These are phyloP conservation scores for Leonotis leonurus DNA, from an alignment of 257 asterid species.

Conservation along the genomic window DNA sequence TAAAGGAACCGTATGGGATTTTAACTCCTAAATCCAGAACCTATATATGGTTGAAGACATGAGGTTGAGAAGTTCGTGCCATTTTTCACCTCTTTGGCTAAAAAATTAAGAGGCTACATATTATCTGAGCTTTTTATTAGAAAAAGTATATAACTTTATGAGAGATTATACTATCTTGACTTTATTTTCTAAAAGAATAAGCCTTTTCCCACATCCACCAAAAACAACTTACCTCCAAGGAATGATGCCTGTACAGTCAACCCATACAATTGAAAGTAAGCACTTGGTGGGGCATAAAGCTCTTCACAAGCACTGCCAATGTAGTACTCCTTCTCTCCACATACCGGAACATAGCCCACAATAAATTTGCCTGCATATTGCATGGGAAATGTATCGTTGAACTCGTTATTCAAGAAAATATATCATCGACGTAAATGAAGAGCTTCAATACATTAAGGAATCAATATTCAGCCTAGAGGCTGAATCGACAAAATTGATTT, in stretches of 20 bases:
- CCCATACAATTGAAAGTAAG: slow-evolving; percentile 88
- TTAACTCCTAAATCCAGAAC: too few relatives aligned
- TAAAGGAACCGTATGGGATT: too few relatives aligned
- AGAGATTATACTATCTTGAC: background rate
- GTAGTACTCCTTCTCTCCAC: slow-evolving; percentile 94
- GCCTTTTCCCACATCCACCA: slow-evolving; percentile 3
- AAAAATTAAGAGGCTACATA: too few relatives aligned
- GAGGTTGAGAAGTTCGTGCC: too few relatives aligned
- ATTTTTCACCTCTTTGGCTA: too few relatives aligned
- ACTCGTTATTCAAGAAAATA: slow-evolving; percentile 5
- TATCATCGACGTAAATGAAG: background rate
- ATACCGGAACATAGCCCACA: slow-evolving; percentile 70
- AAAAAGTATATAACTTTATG: background rate
- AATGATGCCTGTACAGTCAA: slow-evolving; percentile 86
- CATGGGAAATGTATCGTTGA: slow-evolving; percentile 1
- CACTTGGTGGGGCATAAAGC: slow-evolving; percentile 95
- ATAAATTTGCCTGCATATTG: slow-evolving; percentile 67
- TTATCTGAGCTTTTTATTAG: too few relatives aligned
- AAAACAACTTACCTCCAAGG: slow-evolving; percentile 73
- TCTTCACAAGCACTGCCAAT: slow-evolving; percentile 86
- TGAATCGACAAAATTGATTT: background rate
- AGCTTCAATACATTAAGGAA: background rate
- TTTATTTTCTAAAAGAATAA: background rate
- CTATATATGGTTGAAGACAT: too few relatives aligned
- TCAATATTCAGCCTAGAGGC: slow-evolving; percentile 6